A percentile compares a stretch with the other conserved stretches of the same genome.
phyloP scores from a whole-genome alignment of 257 asterid genomes.

The Solanum virginianum region DNA sequence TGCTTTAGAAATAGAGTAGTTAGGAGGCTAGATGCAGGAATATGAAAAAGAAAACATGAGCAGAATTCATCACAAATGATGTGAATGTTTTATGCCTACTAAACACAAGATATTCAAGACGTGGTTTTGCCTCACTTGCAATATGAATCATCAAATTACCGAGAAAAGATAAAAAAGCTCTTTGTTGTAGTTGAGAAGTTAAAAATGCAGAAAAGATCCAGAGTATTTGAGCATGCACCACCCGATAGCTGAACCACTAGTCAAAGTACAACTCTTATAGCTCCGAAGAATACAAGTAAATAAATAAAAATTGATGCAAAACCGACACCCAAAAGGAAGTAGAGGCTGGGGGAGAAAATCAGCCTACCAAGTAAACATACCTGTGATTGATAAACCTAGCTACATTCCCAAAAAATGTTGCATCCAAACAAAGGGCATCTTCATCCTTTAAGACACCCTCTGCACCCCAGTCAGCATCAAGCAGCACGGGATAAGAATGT shows the following conservation, averaged over 20 bases:
- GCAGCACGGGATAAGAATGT: constrained; percentile 34
- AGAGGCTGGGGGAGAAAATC: not conserved
- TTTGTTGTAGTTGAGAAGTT: not conserved
- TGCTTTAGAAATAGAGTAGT: not conserved
- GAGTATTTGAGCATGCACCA: not conserved
- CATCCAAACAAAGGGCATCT: constrained; percentile 43
- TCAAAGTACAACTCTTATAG: not conserved
- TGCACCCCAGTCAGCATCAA: constrained; percentile 43
- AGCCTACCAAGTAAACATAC: constrained; percentile 4
- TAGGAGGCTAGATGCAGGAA: not conserved
- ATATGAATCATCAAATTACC: not conserved
- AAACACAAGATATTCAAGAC: not conserved
- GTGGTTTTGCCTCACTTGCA: not conserved
- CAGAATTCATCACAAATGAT: not conserved
- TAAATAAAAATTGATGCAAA: not conserved
- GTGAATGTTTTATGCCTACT: not conserved
- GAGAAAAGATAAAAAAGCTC: not conserved
- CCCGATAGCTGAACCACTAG: not conserved
- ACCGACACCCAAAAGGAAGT: not conserved
- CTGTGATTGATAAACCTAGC: constrained; percentile 42
- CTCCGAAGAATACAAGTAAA: not conserved
- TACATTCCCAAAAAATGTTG: constrained; percentile 30
- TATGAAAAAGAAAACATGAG: not conserved
- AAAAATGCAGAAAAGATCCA: not conserved
- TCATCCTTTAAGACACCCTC: constrained; percentile 29